Base-by-base conservation (phyloP, 345 rosid genomes). In the Turritis glabra region DNA sequence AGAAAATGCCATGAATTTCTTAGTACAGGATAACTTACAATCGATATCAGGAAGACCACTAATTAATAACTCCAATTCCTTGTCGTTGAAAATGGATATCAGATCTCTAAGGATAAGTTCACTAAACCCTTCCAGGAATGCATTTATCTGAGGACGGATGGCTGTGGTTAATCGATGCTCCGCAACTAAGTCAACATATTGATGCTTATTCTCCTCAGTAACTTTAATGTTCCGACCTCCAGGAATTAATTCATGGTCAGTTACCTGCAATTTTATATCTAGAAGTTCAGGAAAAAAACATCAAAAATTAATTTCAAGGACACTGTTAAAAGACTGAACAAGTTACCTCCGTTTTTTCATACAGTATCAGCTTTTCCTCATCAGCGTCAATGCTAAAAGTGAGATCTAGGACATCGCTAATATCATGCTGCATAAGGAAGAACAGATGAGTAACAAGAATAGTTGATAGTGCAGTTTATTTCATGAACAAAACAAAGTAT, bases 41-140 rank as follows among this genome's bases (percentile, higher is more conserved):
- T 94, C 98, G 10, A 91, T 94, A 78, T 94, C 98, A 3, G 96
- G 98, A 80, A 94, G 96, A 29, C 97, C 98, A 43, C 98, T 94
- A 57, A 94, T 90, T 74, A 94, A 81, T 63, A 94, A 82, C 79
- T 94, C 98, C 81, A 90, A 64, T 67, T 94, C 98, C 87, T 94
- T 94, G 83, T 94, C 98, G 64, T 94, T 83, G 57, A 94, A 94
- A 61, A 91, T 90, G 8, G 98, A 84, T 72, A 94, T 90, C 54
- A 94, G 80, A 26, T 94, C 97, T 79, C 87, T 72, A 7, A 76
- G 84, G 72, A 94, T 89, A 67, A 94, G 75, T 78, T 94, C 98
- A 44, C 30, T 84, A 81, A 94, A 91, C 59, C 98, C 98, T 62
- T 91, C 97, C 76, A 91, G 40, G 69, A 91, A 94, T 44, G 98